A percentile compares a stretch with the other conserved stretches of the same genome.
Evolutionary conservation across 2,329 filamentous ascomycete genomes (phyloP).

Genomic region (Xylariomycetidae sp.): DNA sequence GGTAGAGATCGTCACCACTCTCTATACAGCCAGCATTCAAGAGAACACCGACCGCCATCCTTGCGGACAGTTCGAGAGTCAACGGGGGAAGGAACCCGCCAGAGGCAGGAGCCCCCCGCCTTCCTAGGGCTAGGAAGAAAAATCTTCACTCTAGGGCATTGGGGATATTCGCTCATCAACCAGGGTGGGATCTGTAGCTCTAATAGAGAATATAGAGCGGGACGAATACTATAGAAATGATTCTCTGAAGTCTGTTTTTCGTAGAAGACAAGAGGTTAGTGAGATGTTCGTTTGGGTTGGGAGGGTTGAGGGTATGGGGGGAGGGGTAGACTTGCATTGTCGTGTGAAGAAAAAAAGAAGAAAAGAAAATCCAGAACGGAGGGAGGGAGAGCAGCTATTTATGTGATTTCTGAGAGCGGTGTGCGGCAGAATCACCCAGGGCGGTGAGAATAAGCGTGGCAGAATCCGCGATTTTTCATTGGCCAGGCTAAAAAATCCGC

Average conservation of each 20-base stretch:
- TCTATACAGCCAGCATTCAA: constrained; percentile 60
- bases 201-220: constrained; percentile 85
- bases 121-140: too few species aligned
- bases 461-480: too few species aligned
- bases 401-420: too few species aligned
- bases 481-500: too few species aligned
- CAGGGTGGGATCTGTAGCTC: constrained; percentile 93
- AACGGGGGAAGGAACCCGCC: constrained; percentile 28
- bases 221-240: constrained; percentile 98
- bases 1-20: constrained; percentile 95
- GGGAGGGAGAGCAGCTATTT: constrained; percentile 28
- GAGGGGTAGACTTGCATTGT: constrained; percentile 51
- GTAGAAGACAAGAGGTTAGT: constrained; percentile 1
- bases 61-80: constrained; percentile 58
- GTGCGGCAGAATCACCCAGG: too few species aligned
- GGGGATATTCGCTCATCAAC: constrained; percentile 92
- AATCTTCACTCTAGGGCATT: constrained; percentile 82
- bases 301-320: constrained; percentile 27
- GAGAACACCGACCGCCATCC: constrained; percentile 47
- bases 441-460: too few species aligned
- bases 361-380: constrained; percentile 30
- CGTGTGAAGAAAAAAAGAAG: constrained; percentile 51
- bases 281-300: background rate
- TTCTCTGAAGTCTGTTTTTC: constrained; percentile 53
- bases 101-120: constrained; percentile 42